These are phyloP conservation scores for Paulownia fortunei DNA, from an alignment of 257 asterid genomes.

Conservation along the genomic window DNA sequence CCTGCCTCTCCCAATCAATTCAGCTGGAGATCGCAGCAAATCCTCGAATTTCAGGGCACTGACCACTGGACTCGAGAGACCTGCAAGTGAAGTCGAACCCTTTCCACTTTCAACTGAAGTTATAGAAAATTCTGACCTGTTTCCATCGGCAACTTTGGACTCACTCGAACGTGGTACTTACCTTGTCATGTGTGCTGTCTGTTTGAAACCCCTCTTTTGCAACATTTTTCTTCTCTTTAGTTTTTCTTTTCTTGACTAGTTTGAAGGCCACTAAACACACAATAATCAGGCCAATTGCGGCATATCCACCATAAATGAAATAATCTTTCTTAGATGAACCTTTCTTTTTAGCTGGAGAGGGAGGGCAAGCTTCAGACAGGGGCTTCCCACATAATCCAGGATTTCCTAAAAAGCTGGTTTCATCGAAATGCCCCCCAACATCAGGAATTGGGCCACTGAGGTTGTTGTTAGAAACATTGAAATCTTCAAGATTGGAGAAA, in stretches of 20 bases:
- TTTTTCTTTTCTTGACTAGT: conserved; percentile 26
- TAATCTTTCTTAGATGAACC: conserved; percentile 42
- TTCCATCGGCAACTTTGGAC: conserved; percentile 44
- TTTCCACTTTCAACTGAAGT: conserved; percentile 59
- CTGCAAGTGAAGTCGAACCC: conserved; percentile 54
- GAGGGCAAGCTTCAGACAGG: conserved; percentile 46
- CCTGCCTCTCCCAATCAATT: conserved; percentile 62
- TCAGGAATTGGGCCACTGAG: conserved; percentile 65
- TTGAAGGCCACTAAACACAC: conserved; percentile 39
- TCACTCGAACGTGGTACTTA: conserved; percentile 53
- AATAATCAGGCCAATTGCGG: conserved; percentile 50
- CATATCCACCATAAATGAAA: conserved; percentile 66
- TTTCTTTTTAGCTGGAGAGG: conserved; percentile 34
- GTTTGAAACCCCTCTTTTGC: conserved; percentile 13
- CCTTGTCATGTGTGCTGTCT: conserved; percentile 37
- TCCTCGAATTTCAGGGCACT: conserved; percentile 69
- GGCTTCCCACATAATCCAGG: conserved; percentile 71
- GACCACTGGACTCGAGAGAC: conserved; percentile 44
- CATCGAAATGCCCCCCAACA: conserved; percentile 40
- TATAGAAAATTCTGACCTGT: conserved; percentile 71
- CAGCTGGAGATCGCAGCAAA: conserved; percentile 73
- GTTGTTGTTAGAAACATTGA: conserved; percentile 71
- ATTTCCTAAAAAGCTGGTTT: conserved; percentile 57
- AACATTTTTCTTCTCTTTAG: conserved; percentile 11
- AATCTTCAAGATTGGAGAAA: conserved; percentile 58